These are phyloP conservation scores for Alloteropsis angusta DNA, from an alignment of 202 grass and related monocot genomes.

Conservation along the genomic window DNA sequence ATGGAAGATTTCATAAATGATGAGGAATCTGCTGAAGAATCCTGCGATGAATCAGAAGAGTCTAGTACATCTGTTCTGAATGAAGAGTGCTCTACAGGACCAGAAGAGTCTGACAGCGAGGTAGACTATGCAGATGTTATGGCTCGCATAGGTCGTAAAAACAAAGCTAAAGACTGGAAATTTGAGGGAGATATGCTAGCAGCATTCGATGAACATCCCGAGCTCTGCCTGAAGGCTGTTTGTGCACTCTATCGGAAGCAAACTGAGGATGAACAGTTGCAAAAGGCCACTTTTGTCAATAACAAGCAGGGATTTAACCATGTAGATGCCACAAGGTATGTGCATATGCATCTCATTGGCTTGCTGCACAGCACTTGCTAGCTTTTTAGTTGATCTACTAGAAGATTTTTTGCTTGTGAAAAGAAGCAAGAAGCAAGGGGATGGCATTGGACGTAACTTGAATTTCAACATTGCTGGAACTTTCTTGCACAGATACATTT, in stretches of 20 bases:
- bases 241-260: conserved; percentile 68
- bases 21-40: conserved; percentile 14
- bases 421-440: not conserved
- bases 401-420: not conserved
- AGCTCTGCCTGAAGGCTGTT: conserved; percentile 68
- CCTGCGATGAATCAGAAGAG: not conserved
- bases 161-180: conserved; percentile 39
- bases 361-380: not conserved
- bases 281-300: conserved; percentile 26
- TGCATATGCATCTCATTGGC: not conserved
- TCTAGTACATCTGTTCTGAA: not conserved
- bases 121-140: conserved; percentile 31
- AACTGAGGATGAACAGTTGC: conserved; percentile 40
- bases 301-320: conserved; percentile 64
- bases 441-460: not conserved
- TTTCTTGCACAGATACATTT: not conserved
- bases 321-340: conserved; percentile 53
- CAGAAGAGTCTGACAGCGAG: conserved; percentile 28
- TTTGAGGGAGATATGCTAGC: conserved; percentile 57
- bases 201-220: conserved; percentile 36
- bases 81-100: conserved; percentile 1
- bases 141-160: conserved; percentile 34
- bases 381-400: conserved; percentile 7
- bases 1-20: conserved; percentile 56
- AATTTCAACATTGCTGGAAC: not conserved